Conservation (phyloP, 2,329 filamentous ascomycete genomes). For the Venturia aucupariae region DNA sequence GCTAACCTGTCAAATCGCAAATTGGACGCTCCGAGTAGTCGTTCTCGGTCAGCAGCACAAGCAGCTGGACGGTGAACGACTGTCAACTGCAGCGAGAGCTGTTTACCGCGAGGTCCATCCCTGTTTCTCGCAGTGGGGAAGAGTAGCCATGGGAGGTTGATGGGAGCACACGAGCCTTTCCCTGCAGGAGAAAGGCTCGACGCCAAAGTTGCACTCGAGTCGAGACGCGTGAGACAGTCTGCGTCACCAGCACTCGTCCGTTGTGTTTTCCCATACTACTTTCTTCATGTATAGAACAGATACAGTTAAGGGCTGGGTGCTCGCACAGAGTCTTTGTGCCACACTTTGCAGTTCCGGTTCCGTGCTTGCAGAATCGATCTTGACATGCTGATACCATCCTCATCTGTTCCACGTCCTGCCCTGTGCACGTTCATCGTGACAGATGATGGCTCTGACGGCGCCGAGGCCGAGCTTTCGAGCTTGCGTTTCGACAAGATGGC, state of each 20-base stretch:
- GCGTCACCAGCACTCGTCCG: slow-evolving; percentile 12
- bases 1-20: neutral
- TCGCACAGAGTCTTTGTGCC: neutral
- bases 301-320: neutral
- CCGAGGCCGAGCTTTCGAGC: neutral
- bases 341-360: neutral
- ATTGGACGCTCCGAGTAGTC: neutral
- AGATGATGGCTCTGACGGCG: slow-evolving; percentile 6
- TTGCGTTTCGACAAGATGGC: slow-evolving; percentile 6
- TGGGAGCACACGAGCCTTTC: slow-evolving; percentile 11
- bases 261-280: neutral
- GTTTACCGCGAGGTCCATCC: neutral
- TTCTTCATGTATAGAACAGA: slow-evolving; percentile 6
- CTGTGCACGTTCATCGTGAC: neutral
- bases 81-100: slow-evolving; percentile 8
- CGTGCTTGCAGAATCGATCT: slow-evolving; percentile 1
- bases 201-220: slow-evolving; percentile 8
- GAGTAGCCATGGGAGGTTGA: slow-evolving; percentile 6
- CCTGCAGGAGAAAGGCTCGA: slow-evolving; percentile 12
- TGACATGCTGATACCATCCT: neutral
- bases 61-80: slow-evolving; percentile 14
- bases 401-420: slow-evolving; percentile 3
- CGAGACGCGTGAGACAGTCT: slow-evolving; percentile 11
- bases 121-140: slow-evolving; percentile 8
- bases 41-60: neutral